phyloP scores from a whole-genome alignment of 2,329 filamentous ascomycete genomes.

The Cordyceps cicadae region DNA sequence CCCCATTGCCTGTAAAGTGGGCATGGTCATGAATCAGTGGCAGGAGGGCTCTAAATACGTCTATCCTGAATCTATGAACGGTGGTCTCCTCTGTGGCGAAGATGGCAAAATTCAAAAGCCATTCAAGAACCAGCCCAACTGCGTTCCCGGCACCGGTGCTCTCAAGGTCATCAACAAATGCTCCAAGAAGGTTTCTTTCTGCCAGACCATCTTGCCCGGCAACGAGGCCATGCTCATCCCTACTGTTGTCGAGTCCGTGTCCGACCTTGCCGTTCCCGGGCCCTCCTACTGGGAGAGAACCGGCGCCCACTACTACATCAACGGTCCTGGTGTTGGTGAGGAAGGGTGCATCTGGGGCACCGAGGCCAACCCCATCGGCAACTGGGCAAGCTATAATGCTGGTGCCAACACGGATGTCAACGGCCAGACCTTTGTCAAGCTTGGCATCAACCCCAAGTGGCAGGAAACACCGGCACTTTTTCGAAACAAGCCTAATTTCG shows the following conservation, averaged over 20 bases:
- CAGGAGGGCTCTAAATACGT: constrained; percentile 60
- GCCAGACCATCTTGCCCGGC: constrained; percentile 70
- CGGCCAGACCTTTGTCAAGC: constrained; percentile 64
- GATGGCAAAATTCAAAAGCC: constrained; percentile 60
- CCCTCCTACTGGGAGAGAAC: constrained; percentile 63
- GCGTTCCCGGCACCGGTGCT: constrained; percentile 58
- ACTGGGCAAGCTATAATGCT: constrained; percentile 71
- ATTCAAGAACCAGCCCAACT: constrained; percentile 60
- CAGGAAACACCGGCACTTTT: constrained; percentile 43
- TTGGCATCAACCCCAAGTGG: constrained; percentile 73
- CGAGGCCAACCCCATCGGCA: constrained; percentile 53
- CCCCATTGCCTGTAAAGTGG: constrained; percentile 67
- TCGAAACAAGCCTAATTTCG: constrained; percentile 53
- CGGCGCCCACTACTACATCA: constrained; percentile 73
- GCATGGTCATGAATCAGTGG: constrained; percentile 74
- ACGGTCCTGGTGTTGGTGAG: constrained; percentile 57
- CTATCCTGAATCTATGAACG: constrained; percentile 67
- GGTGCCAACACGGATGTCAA: constrained; percentile 60
- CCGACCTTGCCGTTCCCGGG: constrained; percentile 62
- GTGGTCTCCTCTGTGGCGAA: constrained; percentile 64
- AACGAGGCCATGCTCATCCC: constrained; percentile 79
- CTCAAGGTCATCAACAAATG: constrained; percentile 60
- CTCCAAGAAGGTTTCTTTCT: constrained; percentile 57
- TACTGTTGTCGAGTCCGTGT: constrained; percentile 51
- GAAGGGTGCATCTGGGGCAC: constrained; percentile 67